Conservation (phyloP, 108 stramenopile species). For the Nitzschia sp. region DNA sequence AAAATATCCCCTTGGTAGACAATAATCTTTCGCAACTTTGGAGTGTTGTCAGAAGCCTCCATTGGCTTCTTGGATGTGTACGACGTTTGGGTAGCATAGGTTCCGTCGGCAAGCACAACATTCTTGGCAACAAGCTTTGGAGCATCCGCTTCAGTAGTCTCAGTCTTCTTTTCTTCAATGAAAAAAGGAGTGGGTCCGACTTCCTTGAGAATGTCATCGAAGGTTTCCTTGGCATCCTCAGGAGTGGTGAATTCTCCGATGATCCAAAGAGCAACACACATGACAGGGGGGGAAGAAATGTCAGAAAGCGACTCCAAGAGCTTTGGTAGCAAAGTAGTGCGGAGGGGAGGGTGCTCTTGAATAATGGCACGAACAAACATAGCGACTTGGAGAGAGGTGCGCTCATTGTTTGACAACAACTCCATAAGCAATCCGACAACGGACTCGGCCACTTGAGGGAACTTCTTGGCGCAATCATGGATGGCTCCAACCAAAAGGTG, state of each 20-base stretch:
- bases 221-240: constrained; percentile 72
- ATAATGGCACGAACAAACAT: constrained; percentile 96
- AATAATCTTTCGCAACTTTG: constrained; percentile 84
- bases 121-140: constrained; percentile 89
- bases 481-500: constrained; percentile 93
- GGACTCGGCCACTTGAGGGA: constrained; percentile 91
- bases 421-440: constrained; percentile 97
- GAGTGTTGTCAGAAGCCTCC: constrained; percentile 63
- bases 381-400: constrained; percentile 86
- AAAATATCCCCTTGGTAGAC: constrained; percentile 89
- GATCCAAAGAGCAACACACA: constrained; percentile 98
- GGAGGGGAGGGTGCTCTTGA: constrained; percentile 91
- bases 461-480: constrained; percentile 93
- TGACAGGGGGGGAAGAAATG: constrained; percentile 81
- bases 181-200: constrained; percentile 82
- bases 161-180: constrained; percentile 59
- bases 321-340: constrained; percentile 83
- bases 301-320: constrained; percentile 83
- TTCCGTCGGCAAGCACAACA: constrained; percentile 97
- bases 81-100: constrained; percentile 96
- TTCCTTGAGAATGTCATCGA: constrained; percentile 69
- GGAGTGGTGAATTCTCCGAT: constrained; percentile 91
- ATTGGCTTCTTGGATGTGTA: constrained; percentile 59
- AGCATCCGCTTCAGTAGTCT: constrained; percentile 57
- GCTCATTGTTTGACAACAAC: constrained; percentile 63